phyloP scores from a whole-genome alignment of 2,329 filamentous ascomycete species.

The Talaromyces sp. region DNA sequence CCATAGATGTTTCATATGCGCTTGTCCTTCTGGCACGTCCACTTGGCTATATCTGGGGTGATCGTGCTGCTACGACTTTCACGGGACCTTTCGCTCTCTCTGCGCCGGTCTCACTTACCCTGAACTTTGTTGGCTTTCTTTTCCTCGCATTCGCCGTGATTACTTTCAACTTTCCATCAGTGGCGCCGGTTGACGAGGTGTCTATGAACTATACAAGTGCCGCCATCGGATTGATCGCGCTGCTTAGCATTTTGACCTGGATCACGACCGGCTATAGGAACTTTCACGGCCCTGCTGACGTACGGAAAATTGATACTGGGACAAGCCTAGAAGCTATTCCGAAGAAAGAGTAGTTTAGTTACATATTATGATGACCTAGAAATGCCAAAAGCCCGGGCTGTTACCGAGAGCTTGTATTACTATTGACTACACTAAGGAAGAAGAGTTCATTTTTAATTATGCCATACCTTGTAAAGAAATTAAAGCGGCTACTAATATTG shows the following conservation, averaged over 20 bases:
- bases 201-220: conserved; percentile 57
- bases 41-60: conserved; percentile 38
- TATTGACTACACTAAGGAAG: background rate
- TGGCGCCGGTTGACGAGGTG: conserved; percentile 45
- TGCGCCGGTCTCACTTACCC: conserved; percentile 40
- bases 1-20: conserved; percentile 50
- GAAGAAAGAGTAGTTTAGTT: background rate
- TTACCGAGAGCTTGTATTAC: background rate
- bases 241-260: conserved; percentile 48
- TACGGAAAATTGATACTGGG: background rate
- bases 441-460: background rate
- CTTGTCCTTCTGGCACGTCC: conserved; percentile 50
- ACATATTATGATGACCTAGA: background rate
- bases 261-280: conserved; percentile 44
- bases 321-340: background rate
- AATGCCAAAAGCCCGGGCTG: background rate
- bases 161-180: conserved; percentile 51
- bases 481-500: background rate
- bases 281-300: conserved; percentile 43
- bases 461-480: background rate
- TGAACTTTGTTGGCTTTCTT: conserved; percentile 46
- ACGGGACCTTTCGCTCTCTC: conserved; percentile 27
- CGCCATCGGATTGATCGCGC: conserved; percentile 49
- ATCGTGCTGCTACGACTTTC: conserved; percentile 18
- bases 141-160: conserved; percentile 51